A percentile compares a stretch with the other conserved stretches of the same genome.
These are phyloP conservation scores for Plasmopara viticola DNA, from an alignment of 352 stramenopile species.

Conservation along the genomic window DNA sequence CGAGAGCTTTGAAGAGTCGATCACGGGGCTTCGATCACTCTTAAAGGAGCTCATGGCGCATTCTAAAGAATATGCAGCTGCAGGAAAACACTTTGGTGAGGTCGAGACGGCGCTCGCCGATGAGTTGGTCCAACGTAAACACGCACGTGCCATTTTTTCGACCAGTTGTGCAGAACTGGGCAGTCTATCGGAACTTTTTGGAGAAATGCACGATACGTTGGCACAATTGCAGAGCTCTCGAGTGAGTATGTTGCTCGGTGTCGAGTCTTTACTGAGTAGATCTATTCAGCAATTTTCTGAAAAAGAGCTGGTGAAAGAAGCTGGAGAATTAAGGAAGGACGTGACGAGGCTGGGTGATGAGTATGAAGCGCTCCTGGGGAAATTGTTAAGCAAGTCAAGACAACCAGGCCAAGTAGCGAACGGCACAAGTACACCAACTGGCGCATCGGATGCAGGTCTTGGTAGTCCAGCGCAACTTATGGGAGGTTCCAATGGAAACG, in stretches of 20 bases:
- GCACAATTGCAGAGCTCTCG: conserved; percentile 76
- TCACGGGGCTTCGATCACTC: conserved; percentile 51
- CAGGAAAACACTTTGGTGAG: conserved; percentile 57
- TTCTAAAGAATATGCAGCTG: conserved; percentile 71
- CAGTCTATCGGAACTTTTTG: conserved; percentile 73
- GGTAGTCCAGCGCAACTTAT: conserved; percentile 20
- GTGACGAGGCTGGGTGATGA: conserved; percentile 64
- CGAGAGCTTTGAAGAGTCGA: conserved; percentile 73
- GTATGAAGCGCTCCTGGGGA: conserved; percentile 77
- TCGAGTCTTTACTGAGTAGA: conserved; percentile 68
- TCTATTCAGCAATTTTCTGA: conserved; percentile 62
- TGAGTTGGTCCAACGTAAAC: conserved; percentile 70
- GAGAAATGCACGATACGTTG: conserved; percentile 77
- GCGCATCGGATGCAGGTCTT: conserved; percentile 14
- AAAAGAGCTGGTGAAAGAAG: conserved; percentile 66
- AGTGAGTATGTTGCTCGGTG: conserved; percentile 75
- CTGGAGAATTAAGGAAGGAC: conserved; percentile 60
- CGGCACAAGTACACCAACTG: conserved; percentile 23
- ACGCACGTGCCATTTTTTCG: conserved; percentile 81
- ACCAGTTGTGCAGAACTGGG: conserved; percentile 65
- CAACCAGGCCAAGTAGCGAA: conserved; percentile 19
- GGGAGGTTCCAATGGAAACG: conserved; percentile 10
- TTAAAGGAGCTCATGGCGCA: conserved; percentile 64
- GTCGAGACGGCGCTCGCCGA: conserved; percentile 65
- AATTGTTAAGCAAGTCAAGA: conserved; percentile 65